phyloP scores from a whole-genome alignment of 768 basidiomycete genomes.

The Collybia sp. region DNA sequence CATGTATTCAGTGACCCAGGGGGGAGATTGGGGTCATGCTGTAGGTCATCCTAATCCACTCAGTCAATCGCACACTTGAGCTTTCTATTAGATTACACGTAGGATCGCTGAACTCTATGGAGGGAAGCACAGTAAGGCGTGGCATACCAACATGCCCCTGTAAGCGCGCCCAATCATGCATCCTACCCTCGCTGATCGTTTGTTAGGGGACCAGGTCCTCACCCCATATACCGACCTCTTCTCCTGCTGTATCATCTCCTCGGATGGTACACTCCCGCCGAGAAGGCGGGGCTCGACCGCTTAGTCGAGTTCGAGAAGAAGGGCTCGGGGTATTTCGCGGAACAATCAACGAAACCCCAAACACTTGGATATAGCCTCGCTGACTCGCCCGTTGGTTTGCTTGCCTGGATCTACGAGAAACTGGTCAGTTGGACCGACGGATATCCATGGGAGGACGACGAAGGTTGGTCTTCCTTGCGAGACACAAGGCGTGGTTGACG shows the following conservation, averaged over 20 bases:
- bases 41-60: too few relatives aligned
- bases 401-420: slow-evolving; percentile 56
- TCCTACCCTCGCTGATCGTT: too few relatives aligned
- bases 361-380: slow-evolving; percentile 49
- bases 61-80: neutral
- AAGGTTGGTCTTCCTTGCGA: too few relatives aligned
- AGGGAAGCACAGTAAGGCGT: slow-evolving; percentile 44
- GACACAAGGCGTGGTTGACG: too few relatives aligned
- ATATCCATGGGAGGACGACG: slow-evolving; percentile 56
- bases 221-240: slow-evolving; percentile 20
- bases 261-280: too few relatives aligned
- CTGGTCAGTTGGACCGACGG: slow-evolving; percentile 51
- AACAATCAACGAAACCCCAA: slow-evolving; percentile 45
- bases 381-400: slow-evolving; percentile 52
- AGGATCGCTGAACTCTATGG: too few relatives aligned
- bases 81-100: slow-evolving; percentile 14
- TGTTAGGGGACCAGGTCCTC: slow-evolving; percentile 19
- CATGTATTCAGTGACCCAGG: slow-evolving; percentile 33
- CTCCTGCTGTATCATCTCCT: too few relatives aligned
- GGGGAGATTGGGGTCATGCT: slow-evolving; percentile 41
- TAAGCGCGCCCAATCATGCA: too few relatives aligned
- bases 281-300: too few relatives aligned
- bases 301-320: too few relatives aligned
- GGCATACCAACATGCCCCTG: slow-evolving; percentile 46
- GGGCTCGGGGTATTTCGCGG: slow-evolving; percentile 36